Percentiles rank a stretch among this genome's conserved stretches.
Evolutionary conservation across 495 filamentous ascomycete genomes (phyloP).

Genomic region (Penicillium riverlandense): DNA sequence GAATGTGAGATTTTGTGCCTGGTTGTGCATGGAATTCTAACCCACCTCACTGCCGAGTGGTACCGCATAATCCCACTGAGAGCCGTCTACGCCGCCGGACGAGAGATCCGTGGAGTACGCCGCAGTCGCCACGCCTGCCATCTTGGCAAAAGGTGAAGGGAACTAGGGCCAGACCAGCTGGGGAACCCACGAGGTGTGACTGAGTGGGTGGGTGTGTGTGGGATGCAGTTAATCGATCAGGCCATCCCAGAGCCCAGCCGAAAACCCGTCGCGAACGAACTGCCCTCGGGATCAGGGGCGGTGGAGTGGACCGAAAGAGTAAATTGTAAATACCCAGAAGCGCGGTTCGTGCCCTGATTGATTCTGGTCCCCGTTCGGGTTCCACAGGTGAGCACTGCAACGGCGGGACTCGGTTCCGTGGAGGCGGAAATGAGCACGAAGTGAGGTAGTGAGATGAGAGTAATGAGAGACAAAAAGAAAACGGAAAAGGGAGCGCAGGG

Average conservation of each 20-base stretch:
- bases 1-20: not conserved
- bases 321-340: constrained; percentile 34
- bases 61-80: constrained; percentile 42
- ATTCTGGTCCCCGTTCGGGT: constrained; percentile 3
- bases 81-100: constrained; percentile 25
- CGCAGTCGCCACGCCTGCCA: constrained; percentile 39
- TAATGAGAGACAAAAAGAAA: constrained; percentile 3
- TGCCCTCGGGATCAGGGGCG: constrained; percentile 5
- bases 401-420: constrained; percentile 13
- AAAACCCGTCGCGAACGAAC: constrained; percentile 4
- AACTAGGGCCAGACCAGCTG: constrained; percentile 39
- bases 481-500: not conserved
- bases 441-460: constrained; percentile 1
- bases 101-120: constrained; percentile 34
- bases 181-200: not conserved
- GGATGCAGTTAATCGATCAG: constrained; percentile 15
- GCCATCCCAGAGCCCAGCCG: constrained; percentile 27
- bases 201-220: not conserved
- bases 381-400: constrained; percentile 13
- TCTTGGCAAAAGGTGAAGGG: constrained; percentile 4
- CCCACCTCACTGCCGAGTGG: constrained; percentile 36
- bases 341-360: constrained; percentile 3
- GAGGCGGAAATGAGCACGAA: constrained; percentile 1
- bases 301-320: constrained; percentile 24
- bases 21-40: not conserved